These are phyloP conservation scores for Cladorrhinum sp. DNA, from an alignment of 2,329 filamentous ascomycete species.

Conservation along the genomic window DNA sequence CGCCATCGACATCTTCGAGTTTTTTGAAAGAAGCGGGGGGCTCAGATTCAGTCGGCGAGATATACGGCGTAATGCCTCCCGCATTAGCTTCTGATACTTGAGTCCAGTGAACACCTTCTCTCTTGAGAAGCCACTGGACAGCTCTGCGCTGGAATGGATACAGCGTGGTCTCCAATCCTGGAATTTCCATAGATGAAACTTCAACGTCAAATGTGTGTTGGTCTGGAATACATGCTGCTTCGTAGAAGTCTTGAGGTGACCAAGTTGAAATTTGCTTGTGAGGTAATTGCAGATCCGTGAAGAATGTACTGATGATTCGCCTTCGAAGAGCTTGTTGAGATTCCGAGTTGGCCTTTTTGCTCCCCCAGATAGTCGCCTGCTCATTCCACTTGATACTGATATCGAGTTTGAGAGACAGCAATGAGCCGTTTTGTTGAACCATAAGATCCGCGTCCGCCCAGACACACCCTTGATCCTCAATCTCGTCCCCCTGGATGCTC, in stretches of 20 bases:
- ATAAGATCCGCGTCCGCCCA: constrained; percentile 23
- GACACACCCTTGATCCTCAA: constrained; percentile 21
- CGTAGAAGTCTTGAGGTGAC: constrained; percentile 63
- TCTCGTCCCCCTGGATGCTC: constrained; percentile 13
- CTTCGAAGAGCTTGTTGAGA: constrained; percentile 23
- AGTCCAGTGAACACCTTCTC: constrained; percentile 59
- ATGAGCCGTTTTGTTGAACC: constrained; percentile 6
- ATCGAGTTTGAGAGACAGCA: constrained; percentile 11
- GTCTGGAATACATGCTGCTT: constrained; percentile 61
- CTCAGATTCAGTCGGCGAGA: constrained; percentile 10
- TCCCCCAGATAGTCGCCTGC: constrained; percentile 20
- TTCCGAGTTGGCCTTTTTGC: constrained; percentile 11
- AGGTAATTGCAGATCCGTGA: constrained; percentile 15
- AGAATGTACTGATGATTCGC: constrained; percentile 23
- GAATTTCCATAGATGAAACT: constrained; percentile 40
- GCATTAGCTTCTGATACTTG: constrained; percentile 14
- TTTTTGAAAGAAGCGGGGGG: constrained; percentile 44
- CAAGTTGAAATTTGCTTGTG: constrained; percentile 24
- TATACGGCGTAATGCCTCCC: constrained; percentile 29
- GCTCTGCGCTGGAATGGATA: constrained; percentile 72
- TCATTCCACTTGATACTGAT: constrained; percentile 33
- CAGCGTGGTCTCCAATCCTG: constrained; percentile 48
- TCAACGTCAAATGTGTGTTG: constrained; percentile 36
- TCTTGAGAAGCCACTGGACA: constrained; percentile 65
- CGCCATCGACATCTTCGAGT: constrained; percentile 45